Percentiles rank a stretch among this genome's conserved stretches.
Evolutionary conservation across 129 eudicot genomes (phyloP).

Genomic region (Gnaphalium uliginosum): DNA sequence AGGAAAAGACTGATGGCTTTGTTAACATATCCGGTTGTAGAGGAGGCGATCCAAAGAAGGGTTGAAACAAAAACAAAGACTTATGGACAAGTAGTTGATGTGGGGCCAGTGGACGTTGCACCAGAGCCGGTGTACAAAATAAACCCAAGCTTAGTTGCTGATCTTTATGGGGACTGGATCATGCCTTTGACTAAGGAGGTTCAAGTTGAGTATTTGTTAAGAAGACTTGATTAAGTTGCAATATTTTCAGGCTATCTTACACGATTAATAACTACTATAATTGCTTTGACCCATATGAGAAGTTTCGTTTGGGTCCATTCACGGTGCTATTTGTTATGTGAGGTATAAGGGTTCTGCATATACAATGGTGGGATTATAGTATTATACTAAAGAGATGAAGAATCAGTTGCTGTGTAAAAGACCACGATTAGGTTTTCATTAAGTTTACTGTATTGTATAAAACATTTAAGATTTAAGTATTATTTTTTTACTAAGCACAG

Average conservation of each 20-base stretch:
- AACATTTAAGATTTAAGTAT: not conserved
- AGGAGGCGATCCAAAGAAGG: constrained; percentile 60
- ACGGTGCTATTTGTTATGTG: not conserved
- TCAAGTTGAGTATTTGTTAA: constrained; percentile 68
- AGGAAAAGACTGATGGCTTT: constrained; percentile 49
- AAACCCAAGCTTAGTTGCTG: constrained; percentile 68
- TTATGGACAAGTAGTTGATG: constrained; percentile 56
- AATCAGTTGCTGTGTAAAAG: not conserved
- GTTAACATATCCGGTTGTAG: constrained; percentile 74
- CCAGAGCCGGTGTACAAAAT: constrained; percentile 65
- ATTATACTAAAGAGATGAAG: not conserved
- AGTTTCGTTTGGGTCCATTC: not conserved
- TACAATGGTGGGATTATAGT: not conserved
- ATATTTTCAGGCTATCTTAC: not conserved
- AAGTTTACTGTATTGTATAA: not conserved
- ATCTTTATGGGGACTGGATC: constrained; percentile 78
- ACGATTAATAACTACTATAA: not conserved
- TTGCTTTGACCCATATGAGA: not conserved
- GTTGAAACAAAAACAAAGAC: constrained; percentile 77
- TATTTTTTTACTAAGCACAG: not conserved
- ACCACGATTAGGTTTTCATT: not conserved
- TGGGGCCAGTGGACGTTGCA: constrained; percentile 27
- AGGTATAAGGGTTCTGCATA: not conserved
- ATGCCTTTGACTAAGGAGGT: constrained; percentile 86
- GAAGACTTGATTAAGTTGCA: constrained; percentile 19